Percentiles rank a stretch among this genome's conserved stretches.
Conservation (phyloP, 2,329 filamentous ascomycete genomes). For the Colletotrichum cereale region DNA sequence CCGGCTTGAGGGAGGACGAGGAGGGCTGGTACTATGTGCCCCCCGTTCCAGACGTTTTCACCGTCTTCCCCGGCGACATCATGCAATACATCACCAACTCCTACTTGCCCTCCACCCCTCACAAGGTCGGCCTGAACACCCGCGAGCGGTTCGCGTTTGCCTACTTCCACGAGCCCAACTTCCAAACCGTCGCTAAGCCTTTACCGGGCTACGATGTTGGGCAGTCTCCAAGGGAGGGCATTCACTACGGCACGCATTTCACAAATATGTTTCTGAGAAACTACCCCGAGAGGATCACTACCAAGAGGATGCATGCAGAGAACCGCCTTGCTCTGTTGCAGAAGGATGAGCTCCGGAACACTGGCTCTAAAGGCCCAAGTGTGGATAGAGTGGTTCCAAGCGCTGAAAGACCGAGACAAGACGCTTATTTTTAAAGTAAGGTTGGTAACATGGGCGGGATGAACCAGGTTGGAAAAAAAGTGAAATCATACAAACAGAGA, state of each 20-base stretch:
- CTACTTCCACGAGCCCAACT: slow-evolving; percentile 65
- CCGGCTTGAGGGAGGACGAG: slow-evolving; percentile 58
- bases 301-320: slow-evolving; percentile 51
- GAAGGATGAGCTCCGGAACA: slow-evolving; percentile 46
- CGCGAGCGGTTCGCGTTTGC: slow-evolving; percentile 62
- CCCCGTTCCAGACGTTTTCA: slow-evolving; percentile 58
- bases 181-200: slow-evolving; percentile 58
- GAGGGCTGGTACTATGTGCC: slow-evolving; percentile 62
- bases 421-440: slow-evolving; percentile 3
- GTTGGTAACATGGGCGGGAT: too few species aligned
- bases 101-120: slow-evolving; percentile 60
- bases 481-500: too few species aligned
- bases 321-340: slow-evolving; percentile 46
- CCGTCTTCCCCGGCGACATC: slow-evolving; percentile 66
- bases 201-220: slow-evolving; percentile 53
- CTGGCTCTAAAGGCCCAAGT: slow-evolving; percentile 8
- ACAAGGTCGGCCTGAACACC: slow-evolving; percentile 64
- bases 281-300: slow-evolving; percentile 61
- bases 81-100: slow-evolving; percentile 64
- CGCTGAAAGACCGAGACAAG: neutral
- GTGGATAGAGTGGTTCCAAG: neutral
- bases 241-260: slow-evolving; percentile 65
- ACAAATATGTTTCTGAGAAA: slow-evolving; percentile 65
- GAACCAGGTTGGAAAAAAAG: too few species aligned
- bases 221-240: slow-evolving; percentile 50